Percentiles rank a stretch among this genome's conserved stretches.
These are phyloP conservation scores for Pythium periplocum DNA, from an alignment of 352 stramenopile species.

Conservation along the genomic window DNA sequence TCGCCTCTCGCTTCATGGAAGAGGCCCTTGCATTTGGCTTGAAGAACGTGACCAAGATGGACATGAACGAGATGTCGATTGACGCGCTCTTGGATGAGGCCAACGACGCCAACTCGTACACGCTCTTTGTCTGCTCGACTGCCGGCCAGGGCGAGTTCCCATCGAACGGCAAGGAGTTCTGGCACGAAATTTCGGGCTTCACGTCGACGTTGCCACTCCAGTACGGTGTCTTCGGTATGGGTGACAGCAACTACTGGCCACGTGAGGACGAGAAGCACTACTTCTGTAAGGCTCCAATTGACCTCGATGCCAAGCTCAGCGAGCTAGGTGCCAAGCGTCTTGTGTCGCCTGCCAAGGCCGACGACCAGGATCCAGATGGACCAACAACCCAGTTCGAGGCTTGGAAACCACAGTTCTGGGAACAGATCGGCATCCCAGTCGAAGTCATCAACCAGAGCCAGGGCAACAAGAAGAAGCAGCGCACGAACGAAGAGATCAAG, in stretches of 20 bases:
- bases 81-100: conserved; percentile 62
- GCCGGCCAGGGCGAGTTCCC: conserved; percentile 79
- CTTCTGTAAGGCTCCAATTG: conserved; percentile 69
- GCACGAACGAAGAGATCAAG: conserved; percentile 86
- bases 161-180: conserved; percentile 78
- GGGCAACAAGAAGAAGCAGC: conserved; percentile 58
- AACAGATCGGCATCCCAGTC: conserved; percentile 55
- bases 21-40: conserved; percentile 63
- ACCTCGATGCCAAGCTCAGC: conserved; percentile 71
- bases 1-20: conserved; percentile 65
- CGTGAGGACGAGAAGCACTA: conserved; percentile 81
- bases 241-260: conserved; percentile 79
- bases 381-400: conserved; percentile 60
- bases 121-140: conserved; percentile 76
- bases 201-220: conserved; percentile 60
- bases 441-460: conserved; percentile 40
- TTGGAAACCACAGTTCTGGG: conserved; percentile 77
- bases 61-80: conserved; percentile 80
- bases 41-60: conserved; percentile 75
- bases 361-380: conserved; percentile 82
- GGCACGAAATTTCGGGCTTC: conserved; percentile 51
- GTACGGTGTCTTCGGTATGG: conserved; percentile 76
- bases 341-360: conserved; percentile 45
- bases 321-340: conserved; percentile 70
- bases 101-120: conserved; percentile 65